A percentile compares a stretch with the other conserved stretches of the same genome.
Evolutionary conservation across 1,139 yeast species (phyloP).

Genomic region (Schwanniomyces etchellsii): DNA sequence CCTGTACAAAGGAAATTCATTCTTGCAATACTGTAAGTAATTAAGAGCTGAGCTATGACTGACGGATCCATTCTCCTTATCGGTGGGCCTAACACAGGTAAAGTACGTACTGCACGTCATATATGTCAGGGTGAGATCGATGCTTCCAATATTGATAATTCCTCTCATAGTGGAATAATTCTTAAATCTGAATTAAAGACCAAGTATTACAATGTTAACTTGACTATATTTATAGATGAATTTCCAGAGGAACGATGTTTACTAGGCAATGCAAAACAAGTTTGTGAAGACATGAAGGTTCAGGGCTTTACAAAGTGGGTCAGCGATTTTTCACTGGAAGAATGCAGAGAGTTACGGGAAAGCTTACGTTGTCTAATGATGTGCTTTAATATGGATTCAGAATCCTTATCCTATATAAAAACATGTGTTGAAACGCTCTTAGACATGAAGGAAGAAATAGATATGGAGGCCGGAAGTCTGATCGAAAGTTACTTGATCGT

Average conservation of each 20-base stretch:
- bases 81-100: constrained; percentile 36
- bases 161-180: constrained; percentile 35
- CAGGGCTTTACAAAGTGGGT: constrained; percentile 21
- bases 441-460: constrained; percentile 8
- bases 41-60: constrained; percentile 9
- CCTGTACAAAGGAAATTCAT: too few species aligned
- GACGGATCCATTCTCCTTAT: constrained; percentile 30
- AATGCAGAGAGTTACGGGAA: constrained; percentile 31
- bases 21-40: constrained; percentile 5
- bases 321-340: constrained; percentile 24
- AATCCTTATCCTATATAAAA: constrained; percentile 11
- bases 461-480: constrained; percentile 19
- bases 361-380: constrained; percentile 35
- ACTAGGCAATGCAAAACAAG: background rate
- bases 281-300: constrained; percentile 6
- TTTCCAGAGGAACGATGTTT: constrained; percentile 21
- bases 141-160: constrained; percentile 7
- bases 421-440: constrained; percentile 11
- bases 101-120: constrained; percentile 22
- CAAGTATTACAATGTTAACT: constrained; percentile 25
- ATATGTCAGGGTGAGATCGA: constrained; percentile 11
- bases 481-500: constrained; percentile 21
- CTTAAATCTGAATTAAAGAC: constrained; percentile 22
- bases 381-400: constrained; percentile 21
- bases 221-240: constrained; percentile 36